Evolutionary conservation across 2,329 filamentous ascomycete species (phyloP).

Genomic region (Dactylella cylindrospora): DNA sequence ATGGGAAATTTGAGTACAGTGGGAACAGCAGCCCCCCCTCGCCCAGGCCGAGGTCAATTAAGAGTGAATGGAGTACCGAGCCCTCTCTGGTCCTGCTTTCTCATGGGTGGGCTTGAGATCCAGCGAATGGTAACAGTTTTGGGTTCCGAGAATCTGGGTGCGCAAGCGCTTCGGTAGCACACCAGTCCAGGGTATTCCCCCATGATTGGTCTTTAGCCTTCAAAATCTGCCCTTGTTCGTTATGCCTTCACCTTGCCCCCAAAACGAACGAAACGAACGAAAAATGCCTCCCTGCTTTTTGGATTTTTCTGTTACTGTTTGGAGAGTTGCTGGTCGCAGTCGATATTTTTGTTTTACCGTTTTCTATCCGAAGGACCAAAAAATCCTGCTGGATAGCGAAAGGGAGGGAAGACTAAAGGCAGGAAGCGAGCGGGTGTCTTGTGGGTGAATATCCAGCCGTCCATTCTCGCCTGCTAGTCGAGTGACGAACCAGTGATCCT

Average conservation of each 20-base stretch:
- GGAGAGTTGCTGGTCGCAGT: slow-evolving; percentile 23
- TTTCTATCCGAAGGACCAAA: slow-evolving; percentile 32
- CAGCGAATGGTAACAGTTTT: slow-evolving; percentile 33
- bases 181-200: slow-evolving; percentile 30
- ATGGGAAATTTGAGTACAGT: slow-evolving; percentile 9
- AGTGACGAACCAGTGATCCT: too few relatives aligned
- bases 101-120: slow-evolving; percentile 1
- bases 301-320: slow-evolving; percentile 3
- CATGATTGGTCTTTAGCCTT: slow-evolving; percentile 45
- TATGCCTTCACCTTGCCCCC: too few relatives aligned
- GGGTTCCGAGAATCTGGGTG: slow-evolving; percentile 38
- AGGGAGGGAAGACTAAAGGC: slow-evolving; percentile 4
- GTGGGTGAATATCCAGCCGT: too few relatives aligned
- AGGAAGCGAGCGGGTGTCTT: not conserved
- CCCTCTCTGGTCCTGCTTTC: slow-evolving; percentile 11
- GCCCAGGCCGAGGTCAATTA: slow-evolving; percentile 26
- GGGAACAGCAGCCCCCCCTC: slow-evolving; percentile 2
- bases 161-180: slow-evolving; percentile 44
- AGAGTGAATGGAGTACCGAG: too few relatives aligned
- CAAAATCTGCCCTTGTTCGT: slow-evolving; percentile 27
- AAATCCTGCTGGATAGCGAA: not conserved
- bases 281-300: slow-evolving; percentile 23
- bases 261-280: too few relatives aligned
- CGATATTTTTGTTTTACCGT: slow-evolving; percentile 13
- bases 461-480: too few relatives aligned